Base-by-base conservation (phyloP, 495 filamentous ascomycete genomes). In the Hyaloscypha variabilis region DNA sequence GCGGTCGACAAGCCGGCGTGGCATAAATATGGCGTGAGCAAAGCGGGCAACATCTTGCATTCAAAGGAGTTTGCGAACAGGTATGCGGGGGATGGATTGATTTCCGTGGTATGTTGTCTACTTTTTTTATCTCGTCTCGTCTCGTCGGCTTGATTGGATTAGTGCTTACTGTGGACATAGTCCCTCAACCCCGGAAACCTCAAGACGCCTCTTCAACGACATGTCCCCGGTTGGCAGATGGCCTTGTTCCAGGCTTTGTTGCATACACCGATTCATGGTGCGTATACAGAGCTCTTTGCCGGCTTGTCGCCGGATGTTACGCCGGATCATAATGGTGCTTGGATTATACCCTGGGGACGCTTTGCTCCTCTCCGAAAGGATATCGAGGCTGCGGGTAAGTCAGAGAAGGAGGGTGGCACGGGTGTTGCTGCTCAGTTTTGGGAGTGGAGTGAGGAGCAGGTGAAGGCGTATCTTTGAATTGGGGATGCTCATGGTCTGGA, bases 251-350 rank as follows among this genome's bases (percentile, higher is more conserved):
- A 54, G 52, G 66, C 63, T 42, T 60, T 61, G 31, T 66, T 78
- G 52, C 71, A 81, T 59, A 54, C 63, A 3, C 68, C 77, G 0
- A 69, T 73, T 23, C 74, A 72, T 63, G 80, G 79, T 2, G 81
- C 80, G 13, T 83, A 81, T 51, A 81, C 76, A 13, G 75, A 78
- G 67, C 67, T 81, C 10, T 81, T 75, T 65, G 77, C 79, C n/a
- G 78, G 74, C 5, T 58, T 81, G 6, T 75, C 76, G 1, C 76
- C 76, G 1, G 71, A 80, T 25, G 53, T 81, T 26, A 77, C 69
- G 19, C 13, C 26, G 4, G 68, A 72, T 26, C 60, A 76, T 10
- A 71, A 68, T 51, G 76, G 78, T 10, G 52, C 54, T 36, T 70
- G 64, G 64, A 71, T 79, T 42, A 68, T 75, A 51, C 78, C 78